Conservation (phyloP, 108 stramenopile species). For the Discostella stelligeroides region DNA sequence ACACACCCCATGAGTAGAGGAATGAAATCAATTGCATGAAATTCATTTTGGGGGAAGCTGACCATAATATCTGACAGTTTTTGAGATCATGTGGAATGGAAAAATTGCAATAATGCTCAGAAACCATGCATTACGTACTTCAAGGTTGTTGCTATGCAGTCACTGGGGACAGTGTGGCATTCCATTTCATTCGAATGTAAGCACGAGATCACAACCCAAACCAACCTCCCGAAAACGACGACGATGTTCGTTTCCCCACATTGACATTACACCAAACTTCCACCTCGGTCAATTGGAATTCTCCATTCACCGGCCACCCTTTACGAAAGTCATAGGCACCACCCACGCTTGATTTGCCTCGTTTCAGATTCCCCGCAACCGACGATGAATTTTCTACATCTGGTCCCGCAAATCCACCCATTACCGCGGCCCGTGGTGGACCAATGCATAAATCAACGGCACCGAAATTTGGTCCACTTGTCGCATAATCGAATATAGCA, state of each 20-base stretch:
- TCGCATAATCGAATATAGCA: conserved; percentile 82
- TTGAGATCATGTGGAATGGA: no score
- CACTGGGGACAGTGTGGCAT: no score
- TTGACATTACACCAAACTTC: conserved; percentile 79
- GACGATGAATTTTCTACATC: conserved; percentile 65
- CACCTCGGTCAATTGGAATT: conserved; percentile 60
- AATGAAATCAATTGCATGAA: no score
- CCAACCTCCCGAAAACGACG: conserved; percentile 27
- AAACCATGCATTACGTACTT: no score
- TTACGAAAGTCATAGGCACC: conserved; percentile 55
- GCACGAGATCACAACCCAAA: conserved; percentile 30
- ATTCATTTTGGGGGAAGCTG: no score
- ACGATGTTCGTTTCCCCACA: conserved; percentile 27
- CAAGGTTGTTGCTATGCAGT: no score
- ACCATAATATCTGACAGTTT: no score
- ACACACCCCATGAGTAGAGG: no score
- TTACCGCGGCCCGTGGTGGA: conserved; percentile 66
- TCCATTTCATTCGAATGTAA: no score
- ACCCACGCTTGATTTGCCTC: conserved; percentile 58
- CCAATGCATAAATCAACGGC: conserved; percentile 74
- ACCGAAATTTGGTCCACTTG: conserved; percentile 79
- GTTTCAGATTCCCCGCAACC: conserved; percentile 62
- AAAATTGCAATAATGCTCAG: no score
- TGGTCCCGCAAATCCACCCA: conserved; percentile 87
- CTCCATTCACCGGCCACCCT: conserved; percentile 73